Percentiles rank a stretch among this genome's conserved stretches.
Conservation (phyloP, 352 stramenopile species). For the Thalassiosira oceanica region DNA sequence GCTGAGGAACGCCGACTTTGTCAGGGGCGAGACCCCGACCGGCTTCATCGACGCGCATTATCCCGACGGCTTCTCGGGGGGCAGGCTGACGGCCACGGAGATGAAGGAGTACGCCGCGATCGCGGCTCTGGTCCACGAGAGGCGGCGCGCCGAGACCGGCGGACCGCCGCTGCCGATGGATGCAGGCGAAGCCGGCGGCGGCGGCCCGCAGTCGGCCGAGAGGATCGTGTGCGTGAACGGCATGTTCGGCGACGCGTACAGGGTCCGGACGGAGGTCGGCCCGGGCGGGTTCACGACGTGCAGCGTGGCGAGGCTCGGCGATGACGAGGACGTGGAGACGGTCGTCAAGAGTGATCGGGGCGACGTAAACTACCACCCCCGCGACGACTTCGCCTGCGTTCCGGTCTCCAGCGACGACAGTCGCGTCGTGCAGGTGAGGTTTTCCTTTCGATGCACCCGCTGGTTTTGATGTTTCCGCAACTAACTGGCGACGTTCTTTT, state of each 20-base stretch:
- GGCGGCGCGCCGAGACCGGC: constrained; percentile 9
- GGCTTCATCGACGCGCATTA: constrained; percentile 96
- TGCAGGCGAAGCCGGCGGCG: background rate
- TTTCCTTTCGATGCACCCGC: background rate
- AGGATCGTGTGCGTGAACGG: constrained; percentile 74
- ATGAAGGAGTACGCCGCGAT: constrained; percentile 83
- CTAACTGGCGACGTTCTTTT: background rate
- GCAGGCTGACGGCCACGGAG: constrained; percentile 78
- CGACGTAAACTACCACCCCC: constrained; percentile 36
- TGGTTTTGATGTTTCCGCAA: constrained; percentile 3
- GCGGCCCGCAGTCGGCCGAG: constrained; percentile 28
- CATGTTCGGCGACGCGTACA: constrained; percentile 66
- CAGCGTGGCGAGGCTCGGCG: no score
- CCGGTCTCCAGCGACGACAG: constrained; percentile 36
- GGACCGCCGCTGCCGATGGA: constrained; percentile 12
- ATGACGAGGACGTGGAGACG: no score
- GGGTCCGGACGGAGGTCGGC: constrained; percentile 35
- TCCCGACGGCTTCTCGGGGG: constrained; percentile 90
- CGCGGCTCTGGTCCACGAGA: constrained; percentile 79
- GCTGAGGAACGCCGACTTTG: constrained; percentile 87
- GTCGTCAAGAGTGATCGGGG: no score
- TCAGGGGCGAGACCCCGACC: constrained; percentile 92
- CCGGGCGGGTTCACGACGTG: background rate
- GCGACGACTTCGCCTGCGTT: constrained; percentile 35
- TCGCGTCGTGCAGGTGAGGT: constrained; percentile 46